Evolutionary conservation across 768 basidiomycete genomes (phyloP).

Genomic region (Suillus brevipes): DNA sequence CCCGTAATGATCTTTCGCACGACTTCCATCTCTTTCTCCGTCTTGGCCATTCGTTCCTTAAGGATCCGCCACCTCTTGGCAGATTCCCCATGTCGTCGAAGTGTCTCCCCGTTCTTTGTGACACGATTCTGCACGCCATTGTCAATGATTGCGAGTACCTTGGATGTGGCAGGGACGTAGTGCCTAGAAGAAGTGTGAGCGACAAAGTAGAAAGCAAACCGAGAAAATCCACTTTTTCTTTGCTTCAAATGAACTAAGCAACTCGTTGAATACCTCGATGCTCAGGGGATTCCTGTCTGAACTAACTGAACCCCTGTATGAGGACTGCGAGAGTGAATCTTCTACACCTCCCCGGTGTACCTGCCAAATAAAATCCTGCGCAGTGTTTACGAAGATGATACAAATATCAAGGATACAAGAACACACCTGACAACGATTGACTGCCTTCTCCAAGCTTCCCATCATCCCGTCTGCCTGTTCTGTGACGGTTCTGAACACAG

Average conservation of each 20-base stretch:
- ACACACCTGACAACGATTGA: slow-evolving; percentile 83
- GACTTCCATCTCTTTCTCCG: slow-evolving; percentile 80
- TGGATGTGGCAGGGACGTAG: slow-evolving; percentile 91
- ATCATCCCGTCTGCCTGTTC: slow-evolving; percentile 99
- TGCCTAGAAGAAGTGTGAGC: slow-evolving; percentile 53
- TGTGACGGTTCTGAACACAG: slow-evolving; percentile 89
- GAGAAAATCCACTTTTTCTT: slow-evolving; percentile 74
- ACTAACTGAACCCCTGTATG: slow-evolving; percentile 46
- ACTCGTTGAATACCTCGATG: slow-evolving; percentile 61
- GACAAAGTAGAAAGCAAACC: slow-evolving; percentile 9
- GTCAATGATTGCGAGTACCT: slow-evolving; percentile 91
- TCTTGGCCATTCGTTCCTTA: slow-evolving; percentile 74
- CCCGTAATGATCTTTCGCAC: slow-evolving; percentile 59
- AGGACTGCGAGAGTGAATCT: slow-evolving; percentile 40
- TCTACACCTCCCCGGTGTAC: slow-evolving; percentile 59
- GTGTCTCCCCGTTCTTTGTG: slow-evolving; percentile 95
- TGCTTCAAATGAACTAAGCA: slow-evolving; percentile 78
- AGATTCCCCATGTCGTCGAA: slow-evolving; percentile 87
- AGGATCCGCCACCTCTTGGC: slow-evolving; percentile 83
- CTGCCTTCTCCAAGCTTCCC: slow-evolving; percentile 90
- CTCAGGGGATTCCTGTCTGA: slow-evolving; percentile 54
- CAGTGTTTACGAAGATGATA: slow-evolving; percentile 9
- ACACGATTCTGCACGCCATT: slow-evolving; percentile 92
- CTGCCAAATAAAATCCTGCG: slow-evolving; percentile 84
- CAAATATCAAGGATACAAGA: slow-evolving; percentile 14